These are phyloP conservation scores for Phytophthora europaea DNA, from an alignment of 352 stramenopile genomes.

Conservation along the genomic window DNA sequence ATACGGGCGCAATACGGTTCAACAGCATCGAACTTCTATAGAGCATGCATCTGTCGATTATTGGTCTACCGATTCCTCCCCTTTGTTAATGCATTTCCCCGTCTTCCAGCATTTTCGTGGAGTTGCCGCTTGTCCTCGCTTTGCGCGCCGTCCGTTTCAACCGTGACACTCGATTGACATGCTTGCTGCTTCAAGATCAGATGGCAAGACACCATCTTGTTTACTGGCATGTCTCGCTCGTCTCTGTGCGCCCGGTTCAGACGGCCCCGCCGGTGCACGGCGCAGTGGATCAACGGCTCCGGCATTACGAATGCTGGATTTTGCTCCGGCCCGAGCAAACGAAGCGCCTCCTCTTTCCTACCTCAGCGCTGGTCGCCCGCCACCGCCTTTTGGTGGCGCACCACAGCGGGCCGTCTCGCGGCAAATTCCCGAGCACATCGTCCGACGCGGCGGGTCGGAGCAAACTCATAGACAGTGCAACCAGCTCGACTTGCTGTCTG, in stretches of 20 bases:
- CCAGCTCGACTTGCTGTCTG: constrained; percentile 14
- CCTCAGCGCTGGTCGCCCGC: not conserved
- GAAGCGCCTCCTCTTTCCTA: constrained; percentile 27
- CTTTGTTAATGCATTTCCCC: constrained; percentile 5
- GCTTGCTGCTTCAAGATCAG: constrained; percentile 33
- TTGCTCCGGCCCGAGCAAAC: constrained; percentile 25
- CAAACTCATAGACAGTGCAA: constrained; percentile 47
- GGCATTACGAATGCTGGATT: constrained; percentile 48
- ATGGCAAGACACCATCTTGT: constrained; percentile 30
- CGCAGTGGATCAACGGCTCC: constrained; percentile 24
- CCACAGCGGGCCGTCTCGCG: not conserved
- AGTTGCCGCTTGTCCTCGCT: constrained; percentile 28
- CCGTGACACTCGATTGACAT: constrained; percentile 35
- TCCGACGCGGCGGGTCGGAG: constrained; percentile 38
- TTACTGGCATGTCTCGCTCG: constrained; percentile 25
- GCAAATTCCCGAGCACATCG: constrained; percentile 26
- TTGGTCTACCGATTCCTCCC: too few species aligned
- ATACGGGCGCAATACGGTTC: constrained; percentile 23
- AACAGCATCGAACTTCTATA: not conserved
- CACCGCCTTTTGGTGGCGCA: constrained; percentile 14
- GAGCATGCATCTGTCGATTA: not conserved
- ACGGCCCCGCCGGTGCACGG: constrained; percentile 6
- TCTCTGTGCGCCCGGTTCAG: constrained; percentile 29
- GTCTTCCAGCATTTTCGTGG: not conserved
- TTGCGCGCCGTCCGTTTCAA: constrained; percentile 22